Evolutionary conservation across 176 grass and related monocot species (phyloP).

Genomic region (Phyllostachys edulis): DNA sequence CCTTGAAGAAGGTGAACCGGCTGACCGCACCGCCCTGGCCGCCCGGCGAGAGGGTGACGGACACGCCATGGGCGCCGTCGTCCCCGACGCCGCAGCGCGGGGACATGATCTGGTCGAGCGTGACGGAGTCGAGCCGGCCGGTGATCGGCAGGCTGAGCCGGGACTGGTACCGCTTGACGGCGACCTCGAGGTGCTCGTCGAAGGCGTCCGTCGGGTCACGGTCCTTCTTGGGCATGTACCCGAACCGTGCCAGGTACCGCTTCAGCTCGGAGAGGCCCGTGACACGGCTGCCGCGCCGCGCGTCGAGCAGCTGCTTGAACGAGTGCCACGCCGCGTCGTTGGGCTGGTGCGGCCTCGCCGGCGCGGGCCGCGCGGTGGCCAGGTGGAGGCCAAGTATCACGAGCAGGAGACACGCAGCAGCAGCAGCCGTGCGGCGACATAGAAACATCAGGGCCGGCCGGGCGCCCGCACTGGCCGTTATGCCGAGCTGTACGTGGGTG

Average conservation of each 20-base stretch:
- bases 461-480: conserved; percentile 26
- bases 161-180: conserved; percentile 66
- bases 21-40: conserved; percentile 22
- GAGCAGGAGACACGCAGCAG: conserved; percentile 2
- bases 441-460: conserved; percentile 32
- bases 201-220: conserved; percentile 53
- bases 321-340: conserved; percentile 46
- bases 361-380: background rate
- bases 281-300: conserved; percentile 53
- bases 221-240: conserved; percentile 47
- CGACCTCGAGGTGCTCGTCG: conserved; percentile 66
- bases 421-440: conserved; percentile 17
- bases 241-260: conserved; percentile 73
- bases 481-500: background rate
- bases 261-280: conserved; percentile 60
- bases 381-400: background rate
- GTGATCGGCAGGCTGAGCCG: conserved; percentile 58
- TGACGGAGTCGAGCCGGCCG: conserved; percentile 61
- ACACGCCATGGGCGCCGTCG: background rate
- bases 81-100: conserved; percentile 80
- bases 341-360: background rate
- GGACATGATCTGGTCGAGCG: conserved; percentile 61
- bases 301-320: conserved; percentile 59
- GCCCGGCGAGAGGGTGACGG: conserved; percentile 2
- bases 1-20: conserved; percentile 71